Percentiles rank a stretch among this genome's conserved stretches.
Conservation (phyloP, 2,329 filamentous ascomycete genomes). For the Ophiostoma montium region DNA sequence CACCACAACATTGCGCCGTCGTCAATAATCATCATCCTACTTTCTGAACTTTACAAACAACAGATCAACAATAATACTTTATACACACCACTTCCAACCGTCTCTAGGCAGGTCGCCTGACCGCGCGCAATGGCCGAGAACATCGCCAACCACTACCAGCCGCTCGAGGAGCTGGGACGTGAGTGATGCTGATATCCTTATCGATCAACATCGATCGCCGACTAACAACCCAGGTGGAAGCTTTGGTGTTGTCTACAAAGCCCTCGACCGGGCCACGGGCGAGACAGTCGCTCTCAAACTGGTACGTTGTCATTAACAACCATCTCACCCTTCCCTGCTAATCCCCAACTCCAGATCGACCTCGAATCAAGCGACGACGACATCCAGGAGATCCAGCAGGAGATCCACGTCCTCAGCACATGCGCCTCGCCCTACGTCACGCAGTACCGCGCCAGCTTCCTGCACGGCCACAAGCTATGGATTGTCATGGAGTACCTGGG, state of each 20-base stretch:
- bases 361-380: slow-evolving; percentile 98
- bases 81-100: background rate
- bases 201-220: background rate
- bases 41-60: too few relatives aligned
- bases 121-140: slow-evolving; percentile 35
- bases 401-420: slow-evolving; percentile 88
- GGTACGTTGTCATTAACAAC: slow-evolving; percentile 39
- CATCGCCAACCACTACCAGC: slow-evolving; percentile 79
- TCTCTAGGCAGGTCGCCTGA: background rate
- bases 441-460: slow-evolving; percentile 90
- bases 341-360: slow-evolving; percentile 67
- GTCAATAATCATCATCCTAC: too few relatives aligned
- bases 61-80: background rate
- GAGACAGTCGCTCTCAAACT: slow-evolving; percentile 96
- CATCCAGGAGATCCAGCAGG: slow-evolving; percentile 94
- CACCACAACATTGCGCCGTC: background rate
- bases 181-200: slow-evolving; percentile 11
- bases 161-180: slow-evolving; percentile 94
- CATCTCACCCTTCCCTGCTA: background rate
- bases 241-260: slow-evolving; percentile 95
- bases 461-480: slow-evolving; percentile 95
- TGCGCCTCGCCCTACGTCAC: slow-evolving; percentile 91
- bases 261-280: slow-evolving; percentile 77
- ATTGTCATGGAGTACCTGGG: slow-evolving; percentile 98
- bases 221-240: slow-evolving; percentile 54